A percentile compares a stretch with the other conserved stretches of the same genome.
These are phyloP conservation scores for Panicum miliaceum DNA, from an alignment of 176 grass and related monocot genomes.

Conservation along the genomic window DNA sequence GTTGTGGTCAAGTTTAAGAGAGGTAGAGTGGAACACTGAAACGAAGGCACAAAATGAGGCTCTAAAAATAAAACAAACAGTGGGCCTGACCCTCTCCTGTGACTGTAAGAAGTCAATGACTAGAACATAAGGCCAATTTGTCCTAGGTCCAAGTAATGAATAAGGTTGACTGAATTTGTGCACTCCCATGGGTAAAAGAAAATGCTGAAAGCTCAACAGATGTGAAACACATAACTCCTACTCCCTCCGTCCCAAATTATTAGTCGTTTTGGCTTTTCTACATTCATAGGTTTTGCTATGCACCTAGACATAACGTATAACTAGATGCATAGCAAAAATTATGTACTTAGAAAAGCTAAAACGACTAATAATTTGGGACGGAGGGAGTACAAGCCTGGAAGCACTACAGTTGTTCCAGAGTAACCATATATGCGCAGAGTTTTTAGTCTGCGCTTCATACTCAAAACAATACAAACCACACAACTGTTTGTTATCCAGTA, in stretches of 20 bases:
- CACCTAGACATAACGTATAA: too few relatives aligned
- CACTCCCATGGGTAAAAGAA: background rate
- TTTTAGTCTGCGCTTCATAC: background rate
- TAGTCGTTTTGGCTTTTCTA: too few relatives aligned
- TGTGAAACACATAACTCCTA: background rate
- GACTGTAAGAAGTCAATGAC: background rate
- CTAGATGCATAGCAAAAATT: too few relatives aligned
- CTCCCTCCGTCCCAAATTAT: too few relatives aligned
- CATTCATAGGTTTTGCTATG: too few relatives aligned
- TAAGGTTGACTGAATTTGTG: background rate
- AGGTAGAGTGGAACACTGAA: background rate
- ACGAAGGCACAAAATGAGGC: background rate
- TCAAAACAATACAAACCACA: background rate
- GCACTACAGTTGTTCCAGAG: background rate
- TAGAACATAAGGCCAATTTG: background rate
- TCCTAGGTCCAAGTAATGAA: background rate
- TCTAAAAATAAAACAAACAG: background rate
- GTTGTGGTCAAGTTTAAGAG: background rate
- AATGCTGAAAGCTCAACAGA: background rate
- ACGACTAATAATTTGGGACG: too few relatives aligned
- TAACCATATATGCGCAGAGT: background rate
- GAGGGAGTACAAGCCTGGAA: background rate
- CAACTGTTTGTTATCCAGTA: background rate
- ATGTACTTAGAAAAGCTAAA: too few relatives aligned
- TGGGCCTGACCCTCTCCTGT: background rate